These are phyloP conservation scores for Dentipellis sp. DNA, from an alignment of 768 basidiomycete species.

Conservation along the genomic window DNA sequence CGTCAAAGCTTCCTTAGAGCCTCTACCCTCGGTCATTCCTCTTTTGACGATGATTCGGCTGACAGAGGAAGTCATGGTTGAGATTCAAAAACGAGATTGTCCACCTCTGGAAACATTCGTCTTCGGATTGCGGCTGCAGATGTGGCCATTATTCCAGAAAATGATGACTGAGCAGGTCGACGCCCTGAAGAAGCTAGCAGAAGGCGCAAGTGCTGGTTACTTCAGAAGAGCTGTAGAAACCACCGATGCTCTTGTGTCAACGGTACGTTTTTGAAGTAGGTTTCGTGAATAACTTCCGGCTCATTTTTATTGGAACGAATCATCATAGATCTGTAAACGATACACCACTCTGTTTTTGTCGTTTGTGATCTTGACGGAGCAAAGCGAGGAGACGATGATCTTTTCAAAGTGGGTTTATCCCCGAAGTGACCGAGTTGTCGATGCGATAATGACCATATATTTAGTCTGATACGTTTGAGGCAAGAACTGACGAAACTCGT, in stretches of 20 bases:
- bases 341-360: constrained; percentile 80
- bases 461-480: constrained; percentile 75
- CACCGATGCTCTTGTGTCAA: constrained; percentile 59
- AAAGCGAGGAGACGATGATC: constrained; percentile 92
- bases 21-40: constrained; percentile 63
- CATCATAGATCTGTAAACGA: constrained; percentile 52
- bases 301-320: not conserved
- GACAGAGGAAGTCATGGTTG: constrained; percentile 68
- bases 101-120: constrained; percentile 76
- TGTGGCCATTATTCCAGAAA: constrained; percentile 95
- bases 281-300: not conserved
- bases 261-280: constrained; percentile 31
- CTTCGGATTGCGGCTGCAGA: constrained; percentile 68
- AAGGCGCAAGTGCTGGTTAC: constrained; percentile 53
- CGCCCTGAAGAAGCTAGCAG: constrained; percentile 72
- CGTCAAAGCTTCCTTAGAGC: constrained; percentile 57
- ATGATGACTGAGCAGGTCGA: constrained; percentile 80
- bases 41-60: constrained; percentile 89
- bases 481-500: constrained; percentile 78
- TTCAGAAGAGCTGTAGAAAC: constrained; percentile 52
- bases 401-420: constrained; percentile 68
- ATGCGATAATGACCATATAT: not conserved
- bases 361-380: constrained; percentile 69
- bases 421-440: not conserved
- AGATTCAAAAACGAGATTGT: constrained; percentile 71